Conservation (phyloP, 75 land plant species). For the Cunninghamia lanceolata region DNA sequence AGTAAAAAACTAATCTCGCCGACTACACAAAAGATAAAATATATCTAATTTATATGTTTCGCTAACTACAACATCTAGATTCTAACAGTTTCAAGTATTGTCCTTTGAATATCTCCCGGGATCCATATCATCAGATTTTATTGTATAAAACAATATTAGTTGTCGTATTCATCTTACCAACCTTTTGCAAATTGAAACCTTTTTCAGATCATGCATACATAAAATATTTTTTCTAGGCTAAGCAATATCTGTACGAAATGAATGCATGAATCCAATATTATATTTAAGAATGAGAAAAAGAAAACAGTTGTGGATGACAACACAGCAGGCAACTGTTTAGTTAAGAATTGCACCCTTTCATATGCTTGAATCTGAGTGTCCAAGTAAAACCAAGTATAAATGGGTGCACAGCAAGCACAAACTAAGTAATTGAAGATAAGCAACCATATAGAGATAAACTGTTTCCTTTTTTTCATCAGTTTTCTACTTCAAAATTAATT, state of each 20-base stretch:
- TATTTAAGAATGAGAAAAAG: background rate
- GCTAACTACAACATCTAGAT: no score
- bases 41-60: no score
- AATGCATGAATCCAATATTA: background rate
- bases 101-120: no score
- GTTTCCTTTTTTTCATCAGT: background rate
- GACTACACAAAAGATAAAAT: no score
- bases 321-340: background rate
- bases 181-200: background rate
- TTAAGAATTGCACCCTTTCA: background rate
- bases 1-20: no score
- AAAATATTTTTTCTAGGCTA: background rate
- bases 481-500: background rate
- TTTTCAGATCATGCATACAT: background rate
- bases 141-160: background rate
- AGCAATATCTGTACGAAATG: background rate
- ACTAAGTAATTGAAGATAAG: background rate
- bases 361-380: background rate
- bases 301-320: background rate
- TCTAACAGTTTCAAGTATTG: no score
- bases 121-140: background rate
- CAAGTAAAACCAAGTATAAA: background rate
- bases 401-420: background rate
- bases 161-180: background rate
- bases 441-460: background rate